Evolutionary conservation across 345 rosid species (phyloP).

Genomic region (Litchi chinensis): DNA sequence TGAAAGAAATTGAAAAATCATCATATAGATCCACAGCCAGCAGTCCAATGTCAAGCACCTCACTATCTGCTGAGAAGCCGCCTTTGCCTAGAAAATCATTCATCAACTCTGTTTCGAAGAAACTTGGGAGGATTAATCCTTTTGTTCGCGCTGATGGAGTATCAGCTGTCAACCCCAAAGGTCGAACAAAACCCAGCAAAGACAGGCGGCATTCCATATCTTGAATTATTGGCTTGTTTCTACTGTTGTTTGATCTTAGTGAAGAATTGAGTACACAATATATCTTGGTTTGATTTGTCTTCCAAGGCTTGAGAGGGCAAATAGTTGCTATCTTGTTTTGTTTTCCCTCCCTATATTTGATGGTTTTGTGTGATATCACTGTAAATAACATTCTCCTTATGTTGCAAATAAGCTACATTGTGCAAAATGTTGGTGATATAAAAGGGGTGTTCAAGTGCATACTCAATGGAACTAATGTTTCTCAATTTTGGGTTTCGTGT

Average conservation of each 20-base stretch:
- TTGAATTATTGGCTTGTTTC: slow-evolving; percentile 36
- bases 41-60: slow-evolving; percentile 34
- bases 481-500: neutral
- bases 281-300: slow-evolving; percentile 20
- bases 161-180: slow-evolving; percentile 45
- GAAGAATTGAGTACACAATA: neutral
- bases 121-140: slow-evolving; percentile 77
- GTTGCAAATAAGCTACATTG: neutral
- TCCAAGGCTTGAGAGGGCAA: slow-evolving; percentile 19
- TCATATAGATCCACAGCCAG: slow-evolving; percentile 25
- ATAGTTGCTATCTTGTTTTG: slow-evolving; percentile 11
- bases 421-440: slow-evolving; percentile 9
- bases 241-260: neutral
- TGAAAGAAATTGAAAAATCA: slow-evolving; percentile 68
- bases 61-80: slow-evolving; percentile 65
- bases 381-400: slow-evolving; percentile 31
- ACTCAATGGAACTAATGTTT: neutral
- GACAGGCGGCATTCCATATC: slow-evolving; percentile 89
- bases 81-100: slow-evolving; percentile 78
- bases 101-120: slow-evolving; percentile 73
- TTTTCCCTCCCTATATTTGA: neutral
- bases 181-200: slow-evolving; percentile 64
- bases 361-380: slow-evolving; percentile 32
- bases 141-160: slow-evolving; percentile 52
- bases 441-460: neutral